These are phyloP conservation scores for Auriscalpium vulgare DNA, from an alignment of 768 basidiomycete species.

Conservation along the genomic window DNA sequence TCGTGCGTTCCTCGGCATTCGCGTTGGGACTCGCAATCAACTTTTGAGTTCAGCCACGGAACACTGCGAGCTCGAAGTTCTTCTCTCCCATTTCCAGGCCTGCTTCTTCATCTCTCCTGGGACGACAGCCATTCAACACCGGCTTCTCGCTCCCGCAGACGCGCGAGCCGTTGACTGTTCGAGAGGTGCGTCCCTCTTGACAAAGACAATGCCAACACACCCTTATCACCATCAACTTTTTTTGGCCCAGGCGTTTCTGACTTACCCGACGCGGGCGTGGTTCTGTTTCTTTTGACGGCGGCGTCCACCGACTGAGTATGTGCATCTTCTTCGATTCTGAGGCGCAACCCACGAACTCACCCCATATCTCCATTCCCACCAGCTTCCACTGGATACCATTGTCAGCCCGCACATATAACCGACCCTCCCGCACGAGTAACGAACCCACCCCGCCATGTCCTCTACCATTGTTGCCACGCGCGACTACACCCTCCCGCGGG, in stretches of 20 bases:
- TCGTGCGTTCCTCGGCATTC: background rate
- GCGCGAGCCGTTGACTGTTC: background rate
- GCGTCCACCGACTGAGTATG: background rate
- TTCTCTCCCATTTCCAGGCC: background rate
- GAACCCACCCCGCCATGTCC: slow-evolving; percentile 5
- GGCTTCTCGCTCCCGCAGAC: background rate
- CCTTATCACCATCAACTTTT: background rate
- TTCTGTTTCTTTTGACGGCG: background rate
- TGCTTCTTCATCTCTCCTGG: background rate
- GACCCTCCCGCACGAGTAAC: background rate
- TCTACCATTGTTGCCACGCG: slow-evolving; percentile 11
- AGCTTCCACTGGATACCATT: background rate
- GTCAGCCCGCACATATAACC: background rate
- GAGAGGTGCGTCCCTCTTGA: background rate
- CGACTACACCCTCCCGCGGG: slow-evolving; percentile 10
- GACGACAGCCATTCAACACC: background rate
- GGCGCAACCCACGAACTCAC: background rate
- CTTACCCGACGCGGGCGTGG: background rate
- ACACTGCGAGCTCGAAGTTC: background rate
- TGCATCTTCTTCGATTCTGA: background rate
- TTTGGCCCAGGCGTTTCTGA: background rate
- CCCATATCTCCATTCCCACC: background rate
- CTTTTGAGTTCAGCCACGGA: background rate
- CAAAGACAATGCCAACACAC: background rate
- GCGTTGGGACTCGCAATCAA: background rate